These are phyloP conservation scores for Paradendryphiella salina DNA, from an alignment of 2,329 filamentous ascomycete genomes.

Conservation along the genomic window DNA sequence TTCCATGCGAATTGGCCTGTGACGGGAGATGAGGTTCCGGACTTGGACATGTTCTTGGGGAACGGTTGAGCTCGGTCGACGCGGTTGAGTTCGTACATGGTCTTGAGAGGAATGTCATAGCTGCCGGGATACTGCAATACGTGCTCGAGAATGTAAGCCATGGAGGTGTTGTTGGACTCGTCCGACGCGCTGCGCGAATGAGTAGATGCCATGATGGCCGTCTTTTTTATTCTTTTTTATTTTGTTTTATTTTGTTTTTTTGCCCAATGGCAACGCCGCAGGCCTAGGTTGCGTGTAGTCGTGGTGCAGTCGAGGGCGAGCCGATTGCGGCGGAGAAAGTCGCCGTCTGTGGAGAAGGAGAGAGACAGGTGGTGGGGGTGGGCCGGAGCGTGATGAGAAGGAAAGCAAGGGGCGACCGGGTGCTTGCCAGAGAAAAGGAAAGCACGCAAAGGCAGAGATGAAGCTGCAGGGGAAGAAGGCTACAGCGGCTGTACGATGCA, in stretches of 20 bases:
- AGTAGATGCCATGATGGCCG: constrained; percentile 34
- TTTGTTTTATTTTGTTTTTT: background rate
- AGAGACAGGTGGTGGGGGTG: constrained; percentile 18
- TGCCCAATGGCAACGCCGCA: constrained; percentile 10
- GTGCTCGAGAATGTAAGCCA: constrained; percentile 48
- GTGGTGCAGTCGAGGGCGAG: constrained; percentile 1
- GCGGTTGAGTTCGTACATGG: constrained; percentile 69
- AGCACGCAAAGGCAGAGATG: constrained; percentile 7
- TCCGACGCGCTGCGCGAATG: constrained; percentile 48
- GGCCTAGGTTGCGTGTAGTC: constrained; percentile 7
- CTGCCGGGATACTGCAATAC: constrained; percentile 63
- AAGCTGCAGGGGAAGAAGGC: constrained; percentile 13
- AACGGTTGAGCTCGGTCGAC: constrained; percentile 54
- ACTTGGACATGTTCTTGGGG: constrained; percentile 33
- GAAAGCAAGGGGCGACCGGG: constrained; percentile 16
- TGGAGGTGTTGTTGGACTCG: constrained; percentile 37
- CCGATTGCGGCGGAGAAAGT: constrained; percentile 7
- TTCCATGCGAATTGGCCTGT: constrained; percentile 38
- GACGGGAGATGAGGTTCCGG: constrained; percentile 44
- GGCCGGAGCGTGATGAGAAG: constrained; percentile 18
- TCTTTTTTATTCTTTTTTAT: background rate
- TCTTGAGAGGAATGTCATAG: constrained; percentile 68
- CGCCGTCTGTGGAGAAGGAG: constrained; percentile 18
- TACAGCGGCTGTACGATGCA: constrained; percentile 9
- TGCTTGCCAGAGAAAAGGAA: constrained; percentile 5